Conservation (phyloP, 495 filamentous ascomycete genomes). For the Patellaria atrata region DNA sequence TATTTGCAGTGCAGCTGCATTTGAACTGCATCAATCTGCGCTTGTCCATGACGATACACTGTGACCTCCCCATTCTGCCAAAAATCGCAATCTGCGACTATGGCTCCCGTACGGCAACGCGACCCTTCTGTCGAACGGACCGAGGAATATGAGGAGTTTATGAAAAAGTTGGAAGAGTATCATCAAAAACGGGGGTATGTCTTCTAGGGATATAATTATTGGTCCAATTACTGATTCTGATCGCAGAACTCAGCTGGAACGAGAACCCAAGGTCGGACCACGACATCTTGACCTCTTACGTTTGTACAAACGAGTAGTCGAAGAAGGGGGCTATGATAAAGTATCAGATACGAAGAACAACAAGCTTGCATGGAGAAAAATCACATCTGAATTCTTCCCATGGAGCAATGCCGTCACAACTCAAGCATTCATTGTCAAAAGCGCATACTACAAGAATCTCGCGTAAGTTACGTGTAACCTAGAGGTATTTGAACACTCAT, state of each 20-base stretch:
- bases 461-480: slow-evolving; percentile 31
- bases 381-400: slow-evolving; percentile 50
- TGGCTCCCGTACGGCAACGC: slow-evolving; percentile 30
- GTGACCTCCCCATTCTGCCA: slow-evolving; percentile 6
- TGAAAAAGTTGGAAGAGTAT: slow-evolving; percentile 47
- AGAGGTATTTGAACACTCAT: not conserved
- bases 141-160: slow-evolving; percentile 54
- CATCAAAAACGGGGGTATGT: slow-evolving; percentile 53
- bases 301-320: slow-evolving; percentile 53
- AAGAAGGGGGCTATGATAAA: slow-evolving; percentile 66
- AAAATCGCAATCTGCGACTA: slow-evolving; percentile 22
- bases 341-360: slow-evolving; percentile 48
- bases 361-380: slow-evolving; percentile 62
- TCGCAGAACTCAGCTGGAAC: slow-evolving; percentile 48
- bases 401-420: slow-evolving; percentile 51
- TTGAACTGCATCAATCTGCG: too few relatives aligned
- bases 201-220: slow-evolving; percentile 5
- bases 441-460: slow-evolving; percentile 69
- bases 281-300: slow-evolving; percentile 55
- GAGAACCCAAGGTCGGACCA: slow-evolving; percentile 56
- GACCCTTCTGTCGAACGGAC: slow-evolving; percentile 37
- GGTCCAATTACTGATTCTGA: slow-evolving; percentile 6
- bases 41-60: not conserved
- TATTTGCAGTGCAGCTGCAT: too few relatives aligned
- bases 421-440: slow-evolving; percentile 63